Evolutionary conservation across 2,329 filamentous ascomycete species (phyloP).

Genomic region (Sarocladiaceae sp.): DNA sequence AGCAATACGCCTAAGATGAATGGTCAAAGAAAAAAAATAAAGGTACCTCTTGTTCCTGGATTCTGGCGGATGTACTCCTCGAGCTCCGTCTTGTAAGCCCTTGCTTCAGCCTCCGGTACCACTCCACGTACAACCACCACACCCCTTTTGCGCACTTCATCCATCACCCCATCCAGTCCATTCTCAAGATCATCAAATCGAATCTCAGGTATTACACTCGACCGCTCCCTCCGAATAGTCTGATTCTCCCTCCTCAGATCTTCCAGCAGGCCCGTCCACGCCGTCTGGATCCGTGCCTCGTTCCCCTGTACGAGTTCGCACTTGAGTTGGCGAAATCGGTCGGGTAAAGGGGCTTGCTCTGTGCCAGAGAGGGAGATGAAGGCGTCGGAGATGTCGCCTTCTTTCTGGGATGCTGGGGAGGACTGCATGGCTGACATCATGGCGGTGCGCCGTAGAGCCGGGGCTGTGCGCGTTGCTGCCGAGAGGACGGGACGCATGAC

Average conservation of each 20-base stretch:
- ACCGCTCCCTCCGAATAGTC: conserved; percentile 35
- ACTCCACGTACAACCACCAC: conserved; percentile 58
- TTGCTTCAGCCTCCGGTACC: conserved; percentile 54
- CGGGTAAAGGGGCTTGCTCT: conserved; percentile 39
- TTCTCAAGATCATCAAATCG: conserved; percentile 38
- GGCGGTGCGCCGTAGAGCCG: not conserved
- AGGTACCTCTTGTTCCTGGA: conserved; percentile 49
- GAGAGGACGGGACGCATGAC: not conserved
- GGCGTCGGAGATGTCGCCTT: conserved; percentile 56
- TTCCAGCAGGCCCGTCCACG: conserved; percentile 43
- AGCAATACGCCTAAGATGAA: not conserved
- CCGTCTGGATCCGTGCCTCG: conserved; percentile 38
- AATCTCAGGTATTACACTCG: conserved; percentile 46
- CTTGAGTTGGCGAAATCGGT: conserved; percentile 51
- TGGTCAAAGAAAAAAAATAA: conserved; percentile 11
- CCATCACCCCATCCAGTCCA: conserved; percentile 27
- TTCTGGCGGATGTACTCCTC: conserved; percentile 62
- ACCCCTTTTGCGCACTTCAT: conserved; percentile 55
- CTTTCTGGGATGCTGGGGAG: conserved; percentile 35
- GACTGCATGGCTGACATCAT: conserved; percentile 4
- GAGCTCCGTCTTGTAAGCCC: conserved; percentile 58
- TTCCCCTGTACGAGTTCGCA: conserved; percentile 42
- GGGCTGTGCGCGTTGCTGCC: not conserved
- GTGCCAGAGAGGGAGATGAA: conserved; percentile 53
- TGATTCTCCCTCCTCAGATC: conserved; percentile 41